These are phyloP conservation scores for Sorghum bicolor DNA, from an alignment of 176 grass and related monocot genomes.

Conservation along the genomic window Sorghum_bicolor_NCBIv3 NC_012871.2:4334501-4335000, in stretches of 20 bases:
- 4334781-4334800: slow-evolving; percentile 49
- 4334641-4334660: slow-evolving; percentile 53
- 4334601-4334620: slow-evolving; percentile 55
- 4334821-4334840: slow-evolving; percentile 59
- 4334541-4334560: background rate
- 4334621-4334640: slow-evolving; percentile 50
- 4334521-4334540: background rate
- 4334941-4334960: background rate
- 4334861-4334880: background rate
- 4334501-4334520: background rate
- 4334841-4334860: slow-evolving; percentile 28
- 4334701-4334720: slow-evolving; percentile 52
- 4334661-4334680: slow-evolving; percentile 75
- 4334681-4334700: slow-evolving; percentile 47
- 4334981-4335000: background rate
- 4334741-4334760: slow-evolving; percentile 35
- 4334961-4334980: background rate
- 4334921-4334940: background rate
- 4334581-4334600: slow-evolving; percentile 72
- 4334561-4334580: slow-evolving; percentile 29
- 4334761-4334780: slow-evolving; percentile 29
- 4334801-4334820: slow-evolving; percentile 47
- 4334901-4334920: background rate
- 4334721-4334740: slow-evolving; percentile 68
- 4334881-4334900: background rate